Evolutionary conservation across 2,329 filamentous ascomycete species (phyloP), one percentile per base, ranked within the genome.

Genomic region (Saccharata proteae): DNA sequence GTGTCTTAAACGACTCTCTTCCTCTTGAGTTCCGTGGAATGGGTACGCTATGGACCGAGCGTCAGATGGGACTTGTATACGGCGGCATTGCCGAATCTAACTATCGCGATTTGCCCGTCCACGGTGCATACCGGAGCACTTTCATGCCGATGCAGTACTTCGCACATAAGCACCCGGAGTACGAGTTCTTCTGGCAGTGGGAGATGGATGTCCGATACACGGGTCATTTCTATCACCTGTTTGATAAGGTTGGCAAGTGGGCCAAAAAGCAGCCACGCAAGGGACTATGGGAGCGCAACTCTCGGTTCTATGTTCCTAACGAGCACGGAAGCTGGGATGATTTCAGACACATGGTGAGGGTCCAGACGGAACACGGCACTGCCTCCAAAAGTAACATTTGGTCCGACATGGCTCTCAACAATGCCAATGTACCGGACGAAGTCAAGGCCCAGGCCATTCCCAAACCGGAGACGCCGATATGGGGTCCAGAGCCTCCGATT

Each of bases 61-160:
- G 59, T 4, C 64, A 68, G 44, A 68, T 68, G 38, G 71, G 71
- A n/a, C 50, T 67, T 10, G 58, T 67, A 33, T 68, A 68, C 29
- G 61, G 61, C 16, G 64, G 63, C 8, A 37, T 67, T 1, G 61
- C 67, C 22, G 63, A 67, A 22, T 57, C 52, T 20, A 56, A 57
- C 41, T 67, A 69, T 40, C 64, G 60, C 10, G 67, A 72, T 31
- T 64, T 81, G 16, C 76, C 79, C 29, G 75, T 79, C 3, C 76
- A 82, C 29, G 80, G 80, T 16, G 65, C 57, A 2, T 70, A 70
- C 54, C 70, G 80, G 31, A 86, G 83, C 33, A 73, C 90, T 7
- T 84, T 85, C 46, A 93, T 96, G 83, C 84, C 86, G 0, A 77
- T 96, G 62, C 86, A 94, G 49, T 81, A 88, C 55, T 96, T 96